Conservation (phyloP, 73 alveolate genomes). For the Tetrahymena malaccensis region DNA sequence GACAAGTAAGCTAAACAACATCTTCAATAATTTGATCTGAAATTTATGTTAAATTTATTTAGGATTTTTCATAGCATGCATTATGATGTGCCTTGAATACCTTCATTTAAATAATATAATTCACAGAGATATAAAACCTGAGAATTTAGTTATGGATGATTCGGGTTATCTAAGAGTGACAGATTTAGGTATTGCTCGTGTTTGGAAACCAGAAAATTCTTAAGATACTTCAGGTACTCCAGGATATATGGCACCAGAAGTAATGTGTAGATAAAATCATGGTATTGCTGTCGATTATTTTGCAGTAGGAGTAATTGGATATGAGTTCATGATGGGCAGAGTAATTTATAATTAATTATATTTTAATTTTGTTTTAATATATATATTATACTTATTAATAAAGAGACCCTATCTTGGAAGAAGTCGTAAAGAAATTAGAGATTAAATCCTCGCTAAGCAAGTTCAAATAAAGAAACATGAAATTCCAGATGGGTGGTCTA, state of each 20-base stretch:
- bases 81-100: slow-evolving; percentile 86
- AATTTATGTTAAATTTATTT: background rate
- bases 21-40: background rate
- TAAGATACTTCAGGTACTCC: slow-evolving; percentile 97
- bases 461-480: slow-evolving; percentile 64
- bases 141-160: slow-evolving; percentile 82
- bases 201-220: slow-evolving; percentile 73
- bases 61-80: slow-evolving; percentile 87
- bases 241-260: slow-evolving; percentile 90
- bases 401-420: slow-evolving; percentile 81
- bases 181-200: slow-evolving; percentile 90
- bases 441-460: slow-evolving; percentile 72
- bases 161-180: slow-evolving; percentile 81
- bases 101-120: slow-evolving; percentile 81
- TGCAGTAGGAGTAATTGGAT: slow-evolving; percentile 91
- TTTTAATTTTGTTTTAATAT: background rate
- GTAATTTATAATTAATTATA: background rate
- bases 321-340: slow-evolving; percentile 90
- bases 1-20: slow-evolving; percentile 53
- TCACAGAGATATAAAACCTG: slow-evolving; percentile 97
- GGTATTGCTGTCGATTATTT: slow-evolving; percentile 85
- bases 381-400: too few species aligned
- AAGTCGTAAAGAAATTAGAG: slow-evolving; percentile 66
- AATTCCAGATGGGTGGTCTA: slow-evolving; percentile 84
- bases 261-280: slow-evolving; percentile 71